These are phyloP conservation scores for Xanthoconium stramineum DNA, from an alignment of 768 basidiomycete genomes.

Conservation along the genomic window DNA sequence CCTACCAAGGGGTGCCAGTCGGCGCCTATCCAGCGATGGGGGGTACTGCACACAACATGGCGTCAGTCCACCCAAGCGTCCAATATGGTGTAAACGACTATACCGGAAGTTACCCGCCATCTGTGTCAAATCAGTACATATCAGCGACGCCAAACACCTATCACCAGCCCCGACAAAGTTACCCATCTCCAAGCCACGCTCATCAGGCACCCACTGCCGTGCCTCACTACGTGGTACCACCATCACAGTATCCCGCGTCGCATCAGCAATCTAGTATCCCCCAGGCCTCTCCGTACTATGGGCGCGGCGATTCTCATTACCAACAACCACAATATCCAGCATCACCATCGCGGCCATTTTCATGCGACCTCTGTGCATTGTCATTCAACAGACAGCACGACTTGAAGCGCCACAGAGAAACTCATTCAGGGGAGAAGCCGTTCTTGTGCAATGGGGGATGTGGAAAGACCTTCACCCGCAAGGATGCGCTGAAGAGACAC, in stretches of 20 bases:
- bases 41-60: slow-evolving; percentile 17
- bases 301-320: slow-evolving; percentile 26
- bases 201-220: slow-evolving; percentile 35
- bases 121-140: slow-evolving; percentile 23
- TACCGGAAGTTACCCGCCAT: slow-evolving; percentile 10
- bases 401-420: slow-evolving; percentile 79
- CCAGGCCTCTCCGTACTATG: slow-evolving; percentile 35
- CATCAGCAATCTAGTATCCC: slow-evolving; percentile 19
- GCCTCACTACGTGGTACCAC: slow-evolving; percentile 29
- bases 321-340: slow-evolving; percentile 48
- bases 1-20: slow-evolving; percentile 19
- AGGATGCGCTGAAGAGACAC: slow-evolving; percentile 83
- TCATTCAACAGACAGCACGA: slow-evolving; percentile 88
- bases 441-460: slow-evolving; percentile 81
- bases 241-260: slow-evolving; percentile 28
- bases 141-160: slow-evolving; percentile 14
- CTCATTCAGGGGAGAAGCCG: slow-evolving; percentile 83
- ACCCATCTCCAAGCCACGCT: slow-evolving; percentile 25
- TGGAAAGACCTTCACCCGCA: slow-evolving; percentile 83
- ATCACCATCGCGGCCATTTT: slow-evolving; percentile 59
- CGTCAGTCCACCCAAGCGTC: slow-evolving; percentile 16
- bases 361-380: slow-evolving; percentile 70
- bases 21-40: slow-evolving; percentile 18
- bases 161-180: slow-evolving; percentile 25
- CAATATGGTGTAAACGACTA: slow-evolving; percentile 26